These are phyloP conservation scores for Nakazawaea wyomingensis DNA, from an alignment of 805 yeast species.

Conservation along the genomic window DNA sequence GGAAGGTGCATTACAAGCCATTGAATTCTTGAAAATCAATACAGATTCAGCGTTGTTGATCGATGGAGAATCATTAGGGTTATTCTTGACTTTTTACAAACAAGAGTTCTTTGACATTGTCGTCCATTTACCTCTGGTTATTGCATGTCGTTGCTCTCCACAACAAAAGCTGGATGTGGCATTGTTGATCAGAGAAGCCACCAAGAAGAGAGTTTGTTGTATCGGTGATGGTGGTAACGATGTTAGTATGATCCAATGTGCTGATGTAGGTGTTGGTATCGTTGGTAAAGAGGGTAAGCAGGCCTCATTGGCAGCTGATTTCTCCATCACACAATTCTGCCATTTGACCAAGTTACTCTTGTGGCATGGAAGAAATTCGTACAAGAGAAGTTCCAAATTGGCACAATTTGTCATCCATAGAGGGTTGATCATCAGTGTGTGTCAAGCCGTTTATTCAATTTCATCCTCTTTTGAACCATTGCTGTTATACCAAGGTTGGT, in stretches of 20 bases:
- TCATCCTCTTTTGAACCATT: constrained; percentile 87
- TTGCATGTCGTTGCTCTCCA: constrained; percentile 98
- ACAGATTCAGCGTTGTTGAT: constrained; percentile 72
- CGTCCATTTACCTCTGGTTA: constrained; percentile 82
- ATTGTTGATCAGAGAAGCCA: constrained; percentile 62
- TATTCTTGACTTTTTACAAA: constrained; percentile 57
- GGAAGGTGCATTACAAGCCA: constrained; percentile 64
- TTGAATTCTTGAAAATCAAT: constrained; percentile 66
- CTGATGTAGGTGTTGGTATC: constrained; percentile 98
- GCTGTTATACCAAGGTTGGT: constrained; percentile 92
- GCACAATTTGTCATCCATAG: constrained; percentile 96
- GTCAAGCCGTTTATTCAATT: constrained; percentile 90
- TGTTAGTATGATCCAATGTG: constrained; percentile 97
- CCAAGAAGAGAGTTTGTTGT: constrained; percentile 91
- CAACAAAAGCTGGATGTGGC: constrained; percentile 98
- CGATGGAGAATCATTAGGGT: constrained; percentile 87
- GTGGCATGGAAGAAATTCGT: constrained; percentile 98
- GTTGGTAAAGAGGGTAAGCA: constrained; percentile 99
- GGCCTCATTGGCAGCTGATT: constrained; percentile 96
- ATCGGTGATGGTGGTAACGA: constrained; percentile 99
- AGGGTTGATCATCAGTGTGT: constrained; percentile 87
- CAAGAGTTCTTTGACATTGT: constrained; percentile 76
- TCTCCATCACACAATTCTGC: constrained; percentile 88
- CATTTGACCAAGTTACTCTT: constrained; percentile 78
- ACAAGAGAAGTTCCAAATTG: constrained; percentile 90